Conservation (phyloP, 257 asterid species). For the Cruciata laevipes region DNA sequence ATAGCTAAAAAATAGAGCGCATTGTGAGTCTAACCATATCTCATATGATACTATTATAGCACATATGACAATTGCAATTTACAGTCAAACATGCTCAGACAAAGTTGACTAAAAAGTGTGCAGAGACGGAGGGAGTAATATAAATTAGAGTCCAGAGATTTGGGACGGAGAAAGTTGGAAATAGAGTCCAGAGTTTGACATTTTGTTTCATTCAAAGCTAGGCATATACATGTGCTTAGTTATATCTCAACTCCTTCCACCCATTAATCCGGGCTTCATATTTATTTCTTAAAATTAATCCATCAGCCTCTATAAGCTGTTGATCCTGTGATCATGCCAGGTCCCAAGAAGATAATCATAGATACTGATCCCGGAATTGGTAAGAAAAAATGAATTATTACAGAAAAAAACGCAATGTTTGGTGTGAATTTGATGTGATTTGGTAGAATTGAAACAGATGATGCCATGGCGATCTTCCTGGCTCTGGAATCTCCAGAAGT, state of each 20-base stretch:
- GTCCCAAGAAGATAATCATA: constrained; percentile 83
- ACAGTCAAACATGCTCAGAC: no score
- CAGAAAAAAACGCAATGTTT: no score
- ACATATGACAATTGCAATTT: no score
- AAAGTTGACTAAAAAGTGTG: no score
- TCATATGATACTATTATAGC: no score
- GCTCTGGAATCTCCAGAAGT: constrained; percentile 96
- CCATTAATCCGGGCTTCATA: not conserved
- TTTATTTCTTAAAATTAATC: not conserved
- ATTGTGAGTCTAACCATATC: no score
- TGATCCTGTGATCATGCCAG: constrained; percentile 29
- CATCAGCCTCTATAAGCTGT: not conserved
- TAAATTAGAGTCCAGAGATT: no score
- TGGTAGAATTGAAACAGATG: constrained; percentile 44
- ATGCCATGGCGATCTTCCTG: constrained; percentile 96
- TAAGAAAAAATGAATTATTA: constrained; percentile 15
- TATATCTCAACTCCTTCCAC: not conserved
- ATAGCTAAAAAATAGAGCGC: no score
- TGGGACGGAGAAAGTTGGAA: no score
- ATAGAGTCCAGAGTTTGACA: no score
- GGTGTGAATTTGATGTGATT: not conserved
- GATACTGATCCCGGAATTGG: constrained; percentile 98
- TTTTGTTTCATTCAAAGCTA: not conserved
- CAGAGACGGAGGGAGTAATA: no score
- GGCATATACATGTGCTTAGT: no score